Conservation (phyloP, 2,329 filamentous ascomycete species). For the Plectosphaerella plurivora region DNA sequence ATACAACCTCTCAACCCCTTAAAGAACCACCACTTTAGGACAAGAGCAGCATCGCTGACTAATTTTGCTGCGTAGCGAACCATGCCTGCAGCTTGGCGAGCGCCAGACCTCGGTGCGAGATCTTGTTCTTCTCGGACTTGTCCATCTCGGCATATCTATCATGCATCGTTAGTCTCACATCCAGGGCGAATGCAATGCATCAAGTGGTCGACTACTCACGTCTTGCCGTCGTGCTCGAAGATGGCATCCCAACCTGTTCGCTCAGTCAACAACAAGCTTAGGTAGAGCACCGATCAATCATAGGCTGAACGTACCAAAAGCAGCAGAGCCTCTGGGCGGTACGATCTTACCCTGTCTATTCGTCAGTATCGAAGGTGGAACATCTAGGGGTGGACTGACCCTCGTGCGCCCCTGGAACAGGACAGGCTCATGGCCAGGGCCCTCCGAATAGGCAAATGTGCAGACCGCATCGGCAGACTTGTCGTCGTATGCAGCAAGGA, state of each 20-base stretch:
- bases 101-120: slow-evolving; percentile 89
- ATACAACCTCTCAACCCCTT: background rate
- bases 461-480: slow-evolving; percentile 92
- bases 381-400: slow-evolving; percentile 39
- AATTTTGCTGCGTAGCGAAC: slow-evolving; percentile 48
- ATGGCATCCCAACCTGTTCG: slow-evolving; percentile 88
- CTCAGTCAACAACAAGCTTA: background rate
- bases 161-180: background rate
- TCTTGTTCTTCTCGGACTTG: slow-evolving; percentile 78
- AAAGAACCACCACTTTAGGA: background rate
- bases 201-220: slow-evolving; percentile 38
- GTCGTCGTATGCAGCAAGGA: slow-evolving; percentile 83
- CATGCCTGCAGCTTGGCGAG: slow-evolving; percentile 80
- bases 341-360: slow-evolving; percentile 69
- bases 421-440: slow-evolving; percentile 77
- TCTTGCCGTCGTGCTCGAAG: slow-evolving; percentile 90
- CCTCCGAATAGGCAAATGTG: slow-evolving; percentile 88
- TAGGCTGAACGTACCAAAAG: slow-evolving; percentile 64
- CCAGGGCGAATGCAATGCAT: background rate
- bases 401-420: slow-evolving; percentile 89
- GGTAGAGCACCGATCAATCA: background rate
- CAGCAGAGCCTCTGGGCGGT: slow-evolving; percentile 69
- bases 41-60: background rate
- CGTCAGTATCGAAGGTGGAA: background rate
- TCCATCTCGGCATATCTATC: slow-evolving; percentile 88